These are phyloP conservation scores for Bimuria novae-zelandiae DNA, from an alignment of 2,329 filamentous ascomycete species.

Conservation along the genomic window DNA sequence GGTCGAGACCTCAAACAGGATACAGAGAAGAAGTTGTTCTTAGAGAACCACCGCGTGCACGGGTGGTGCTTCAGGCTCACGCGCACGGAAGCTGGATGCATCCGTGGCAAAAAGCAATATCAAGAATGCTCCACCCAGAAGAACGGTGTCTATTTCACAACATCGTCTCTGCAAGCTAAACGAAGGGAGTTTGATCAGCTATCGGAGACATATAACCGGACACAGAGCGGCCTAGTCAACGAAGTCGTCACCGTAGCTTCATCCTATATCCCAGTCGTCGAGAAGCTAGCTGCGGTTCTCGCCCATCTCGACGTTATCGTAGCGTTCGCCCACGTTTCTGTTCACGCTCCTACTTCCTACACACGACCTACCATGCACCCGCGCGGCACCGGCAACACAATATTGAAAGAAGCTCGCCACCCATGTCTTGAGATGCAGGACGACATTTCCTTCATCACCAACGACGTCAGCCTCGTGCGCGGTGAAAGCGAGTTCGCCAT, in stretches of 20 bases:
- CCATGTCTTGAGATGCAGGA: conserved; percentile 99
- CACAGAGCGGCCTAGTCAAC: conserved; percentile 84
- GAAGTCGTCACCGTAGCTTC: conserved; percentile 93
- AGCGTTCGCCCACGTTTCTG: conserved; percentile 87
- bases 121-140: conserved; percentile 98
- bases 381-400: conserved; percentile 83
- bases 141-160: conserved; percentile 98
- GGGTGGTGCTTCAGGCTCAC: conserved; percentile 97
- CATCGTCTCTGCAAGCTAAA: conserved; percentile 74
- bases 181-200: conserved; percentile 93
- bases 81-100: conserved; percentile 85
- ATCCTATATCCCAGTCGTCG: conserved; percentile 91
- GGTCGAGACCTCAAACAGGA: conserved; percentile 86
- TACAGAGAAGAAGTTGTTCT: conserved; percentile 96
- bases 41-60: conserved; percentile 94
- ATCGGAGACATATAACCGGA: conserved; percentile 92
- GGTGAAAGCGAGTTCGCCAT: conserved; percentile 87
- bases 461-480: conserved; percentile 83
- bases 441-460: conserved; percentile 97
- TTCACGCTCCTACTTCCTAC: conserved; percentile 91
- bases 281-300: conserved; percentile 83
- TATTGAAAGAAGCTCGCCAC: conserved; percentile 91
- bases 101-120: conserved; percentile 87
- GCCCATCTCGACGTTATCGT: conserved; percentile 96
- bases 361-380: conserved; percentile 88